Evolutionary conservation across 345 rosid genomes (phyloP).

Genomic region (Kernera saxatilis): DNA sequence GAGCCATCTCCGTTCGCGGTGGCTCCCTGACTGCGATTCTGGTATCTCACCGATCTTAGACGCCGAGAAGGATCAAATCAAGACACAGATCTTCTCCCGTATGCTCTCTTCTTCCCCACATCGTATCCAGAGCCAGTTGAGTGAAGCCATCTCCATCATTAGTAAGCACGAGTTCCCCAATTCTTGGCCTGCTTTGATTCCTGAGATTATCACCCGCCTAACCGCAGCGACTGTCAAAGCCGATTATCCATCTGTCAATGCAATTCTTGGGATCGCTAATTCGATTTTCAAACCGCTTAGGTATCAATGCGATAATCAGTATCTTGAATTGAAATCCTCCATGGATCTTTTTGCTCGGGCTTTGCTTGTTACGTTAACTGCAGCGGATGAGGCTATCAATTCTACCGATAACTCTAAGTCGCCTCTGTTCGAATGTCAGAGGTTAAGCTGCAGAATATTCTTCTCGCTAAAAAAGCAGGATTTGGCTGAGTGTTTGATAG

Average conservation of each 20-base stretch:
- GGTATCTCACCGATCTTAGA: no score
- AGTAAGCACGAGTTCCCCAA: slow-evolving; percentile 80
- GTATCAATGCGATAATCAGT: slow-evolving; percentile 58
- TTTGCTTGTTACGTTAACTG: no score
- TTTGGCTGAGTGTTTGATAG: no score
- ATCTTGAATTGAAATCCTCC: no score
- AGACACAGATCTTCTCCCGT: slow-evolving; percentile 59
- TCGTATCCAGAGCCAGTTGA: slow-evolving; percentile 81
- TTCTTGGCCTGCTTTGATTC: slow-evolving; percentile 67
- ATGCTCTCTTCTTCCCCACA: slow-evolving; percentile 72
- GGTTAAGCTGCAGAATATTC: no score
- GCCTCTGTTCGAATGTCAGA: no score
- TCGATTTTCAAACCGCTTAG: slow-evolving; percentile 79
- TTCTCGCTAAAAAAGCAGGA: no score
- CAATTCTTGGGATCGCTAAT: slow-evolving; percentile 82
- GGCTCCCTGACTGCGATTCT: no score
- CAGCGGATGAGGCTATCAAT: no score
- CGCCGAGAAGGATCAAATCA: slow-evolving; percentile 76
- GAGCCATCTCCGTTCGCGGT: no score
- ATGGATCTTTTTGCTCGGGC: no score
- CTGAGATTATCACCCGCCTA: slow-evolving; percentile 63
- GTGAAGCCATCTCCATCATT: slow-evolving; percentile 74
- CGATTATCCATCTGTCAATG: slow-evolving; percentile 59
- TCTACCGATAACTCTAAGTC: no score
- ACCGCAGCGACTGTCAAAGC: slow-evolving; percentile 34